Base-by-base conservation (phyloP, 129 eudicot species). In the Sambucus nigra region DNA sequence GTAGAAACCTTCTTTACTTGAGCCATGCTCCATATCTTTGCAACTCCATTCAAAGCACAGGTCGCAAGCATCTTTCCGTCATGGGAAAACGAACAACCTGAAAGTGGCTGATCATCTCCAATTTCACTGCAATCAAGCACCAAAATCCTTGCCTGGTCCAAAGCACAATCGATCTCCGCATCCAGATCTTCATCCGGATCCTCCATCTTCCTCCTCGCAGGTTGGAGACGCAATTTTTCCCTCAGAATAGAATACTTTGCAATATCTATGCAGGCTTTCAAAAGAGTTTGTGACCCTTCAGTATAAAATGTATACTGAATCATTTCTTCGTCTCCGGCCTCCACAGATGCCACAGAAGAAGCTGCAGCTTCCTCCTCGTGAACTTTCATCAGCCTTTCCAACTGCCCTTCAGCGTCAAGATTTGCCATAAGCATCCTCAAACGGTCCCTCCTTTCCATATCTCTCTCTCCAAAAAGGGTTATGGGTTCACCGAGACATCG, bases 161-260 rank as follows among this genome's bases (percentile, higher is more conserved):
- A 55, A n/a, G 86, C 81, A 73, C 80, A 81, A 69, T 83, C 81
- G 20, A 79, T 45, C 77, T 91, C 98, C 12, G 86, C 94, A 79
- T 91, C 98, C 68, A 73, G 31, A 82, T 91, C 95, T 60, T 91
- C 95, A 76, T 91, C 98, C 3, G 98, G 98, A 60, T 91, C 95
- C 39, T 85, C 86, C 63, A 82, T 77, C 67, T 65, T 91, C 46
- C 95, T 85, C 75, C 68, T 85, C 2, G 94, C 98, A 29, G 81
- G 82, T 16, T 61, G 79, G 23, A 91, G 71, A 27, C 98, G 80
- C 61, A 60, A 29, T 4, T 86, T 82, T 13, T 89, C 77, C 69
- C 69, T 85, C 60, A 59, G 74, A 31, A 91, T 51, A 14, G 95
- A 91, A 59, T 71, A 77, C 62, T 72, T 85, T 0, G 87, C 87